phyloP scores from a whole-genome alignment of 2,329 filamentous ascomycete species.

The Alternaria sp. region DNA sequence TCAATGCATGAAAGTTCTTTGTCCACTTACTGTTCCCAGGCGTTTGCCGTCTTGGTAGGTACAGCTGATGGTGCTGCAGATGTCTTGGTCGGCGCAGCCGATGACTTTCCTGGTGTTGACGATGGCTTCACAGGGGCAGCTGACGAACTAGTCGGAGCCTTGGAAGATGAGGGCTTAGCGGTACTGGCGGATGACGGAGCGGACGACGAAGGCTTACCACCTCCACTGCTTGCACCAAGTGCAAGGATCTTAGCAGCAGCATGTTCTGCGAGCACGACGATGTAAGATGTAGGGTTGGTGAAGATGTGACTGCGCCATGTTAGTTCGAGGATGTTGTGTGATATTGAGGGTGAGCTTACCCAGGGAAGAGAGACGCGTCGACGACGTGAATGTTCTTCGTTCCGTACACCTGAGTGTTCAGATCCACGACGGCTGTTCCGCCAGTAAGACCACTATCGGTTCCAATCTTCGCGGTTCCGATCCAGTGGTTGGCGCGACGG shows the following conservation, averaged over 20 bases:
- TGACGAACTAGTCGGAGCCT: conserved; percentile 2
- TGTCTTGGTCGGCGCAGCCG: not conserved
- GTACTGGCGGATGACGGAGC: not conserved
- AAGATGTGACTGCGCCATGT: conserved; percentile 35
- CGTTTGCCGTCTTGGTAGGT: not conserved
- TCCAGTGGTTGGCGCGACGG: conserved; percentile 56
- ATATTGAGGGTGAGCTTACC: conserved; percentile 26
- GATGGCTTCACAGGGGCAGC: not conserved
- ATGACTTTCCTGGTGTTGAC: conserved; percentile 1
- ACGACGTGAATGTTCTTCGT: conserved; percentile 56
- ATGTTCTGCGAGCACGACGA: conserved; percentile 45
- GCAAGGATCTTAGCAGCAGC: conserved; percentile 49
- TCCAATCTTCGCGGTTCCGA: conserved; percentile 63
- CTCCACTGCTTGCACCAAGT: conserved; percentile 12
- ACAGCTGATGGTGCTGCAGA: not conserved
- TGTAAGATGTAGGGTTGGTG: conserved; percentile 49
- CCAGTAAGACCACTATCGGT: conserved; percentile 52
- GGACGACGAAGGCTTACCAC: conserved; percentile 8
- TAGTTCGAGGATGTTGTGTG: conserved; percentile 6
- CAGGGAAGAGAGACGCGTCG: conserved; percentile 56
- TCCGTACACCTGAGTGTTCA: conserved; percentile 58
- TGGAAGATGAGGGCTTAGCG: conserved; percentile 7
- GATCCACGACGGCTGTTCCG: conserved; percentile 57
- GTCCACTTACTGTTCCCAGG: conserved; percentile 7
- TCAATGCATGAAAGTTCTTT: not conserved